These are phyloP conservation scores for Thelonectria rubi DNA, from an alignment of 2,329 filamentous ascomycete genomes.

Conservation along the genomic window DNA sequence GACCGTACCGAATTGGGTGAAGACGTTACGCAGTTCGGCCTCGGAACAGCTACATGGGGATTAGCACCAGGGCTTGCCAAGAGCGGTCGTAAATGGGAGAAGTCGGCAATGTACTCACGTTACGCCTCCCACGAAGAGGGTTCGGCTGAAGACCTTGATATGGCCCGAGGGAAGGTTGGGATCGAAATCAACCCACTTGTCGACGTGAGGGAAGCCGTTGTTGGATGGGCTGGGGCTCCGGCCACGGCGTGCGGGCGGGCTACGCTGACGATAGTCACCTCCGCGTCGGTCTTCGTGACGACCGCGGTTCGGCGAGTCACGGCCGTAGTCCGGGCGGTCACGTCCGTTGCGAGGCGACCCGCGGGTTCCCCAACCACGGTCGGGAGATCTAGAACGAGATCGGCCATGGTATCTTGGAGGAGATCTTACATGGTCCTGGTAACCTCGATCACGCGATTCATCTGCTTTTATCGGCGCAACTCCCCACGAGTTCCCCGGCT, in stretches of 20 bases:
- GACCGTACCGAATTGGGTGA: constrained; percentile 83
- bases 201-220: constrained; percentile 45
- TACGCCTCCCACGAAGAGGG: constrained; percentile 95
- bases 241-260: constrained; percentile 75
- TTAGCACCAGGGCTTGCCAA: constrained; percentile 37
- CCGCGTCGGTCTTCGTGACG: constrained; percentile 67
- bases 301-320: constrained; percentile 70
- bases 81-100: constrained; percentile 37
- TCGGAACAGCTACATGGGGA: constrained; percentile 71
- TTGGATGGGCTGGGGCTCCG: constrained; percentile 69
- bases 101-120: constrained; percentile 66
- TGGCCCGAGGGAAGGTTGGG: constrained; percentile 74
- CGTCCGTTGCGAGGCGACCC: constrained; percentile 69
- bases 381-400: constrained; percentile 82
- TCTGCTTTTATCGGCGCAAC: constrained; percentile 45
- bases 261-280: constrained; percentile 86
- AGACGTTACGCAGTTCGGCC: constrained; percentile 81
- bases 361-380: constrained; percentile 74
- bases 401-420: constrained; percentile 67
- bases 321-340: constrained; percentile 79
- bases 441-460: constrained; percentile 65
- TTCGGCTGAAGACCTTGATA: constrained; percentile 95
- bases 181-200: constrained; percentile 85
- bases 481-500: constrained; percentile 44
- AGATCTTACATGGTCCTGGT: constrained; percentile 68